Conservation (phyloP, 2,329 filamentous ascomycete genomes). For the Aspergillus aculeatinus region DNA sequence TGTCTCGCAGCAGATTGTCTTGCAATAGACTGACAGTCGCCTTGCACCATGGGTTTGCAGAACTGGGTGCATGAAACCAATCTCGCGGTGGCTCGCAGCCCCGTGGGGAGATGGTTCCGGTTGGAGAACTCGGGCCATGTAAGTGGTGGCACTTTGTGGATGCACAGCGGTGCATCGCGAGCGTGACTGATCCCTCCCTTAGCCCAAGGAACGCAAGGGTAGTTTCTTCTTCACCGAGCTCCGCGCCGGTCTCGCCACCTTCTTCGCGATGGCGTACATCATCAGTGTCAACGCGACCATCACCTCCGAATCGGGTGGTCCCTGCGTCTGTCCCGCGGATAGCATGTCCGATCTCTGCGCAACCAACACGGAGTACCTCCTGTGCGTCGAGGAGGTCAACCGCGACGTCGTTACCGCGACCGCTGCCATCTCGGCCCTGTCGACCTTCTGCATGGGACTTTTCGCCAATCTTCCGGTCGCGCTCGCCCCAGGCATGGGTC, state of each 20-base stretch:
- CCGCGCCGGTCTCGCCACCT: slow-evolving; percentile 76
- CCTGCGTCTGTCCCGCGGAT: slow-evolving; percentile 66
- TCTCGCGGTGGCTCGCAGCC: slow-evolving; percentile 58
- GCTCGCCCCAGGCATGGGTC: slow-evolving; percentile 72
- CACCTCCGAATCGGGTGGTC: slow-evolving; percentile 69
- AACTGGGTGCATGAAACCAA: slow-evolving; percentile 30
- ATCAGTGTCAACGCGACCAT: slow-evolving; percentile 68
- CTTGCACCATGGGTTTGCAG: slow-evolving; percentile 15
- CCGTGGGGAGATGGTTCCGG: slow-evolving; percentile 71
- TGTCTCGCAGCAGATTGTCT: not conserved
- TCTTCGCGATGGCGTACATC: slow-evolving; percentile 81
- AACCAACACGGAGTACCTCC: slow-evolving; percentile 45
- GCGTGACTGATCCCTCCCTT: not conserved
- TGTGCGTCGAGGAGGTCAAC: slow-evolving; percentile 58
- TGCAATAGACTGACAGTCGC: not conserved
- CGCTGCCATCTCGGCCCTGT: slow-evolving; percentile 75
- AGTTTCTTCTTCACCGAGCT: slow-evolving; percentile 81
- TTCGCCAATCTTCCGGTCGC: slow-evolving; percentile 78
- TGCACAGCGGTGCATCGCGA: not conserved
- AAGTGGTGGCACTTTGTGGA: slow-evolving; percentile 40
- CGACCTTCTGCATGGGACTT: slow-evolving; percentile 80
- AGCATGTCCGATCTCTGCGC: slow-evolving; percentile 48
- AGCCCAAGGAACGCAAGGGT: slow-evolving; percentile 70
- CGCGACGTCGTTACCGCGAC: slow-evolving; percentile 82
- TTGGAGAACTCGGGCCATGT: slow-evolving; percentile 82